A percentile compares a stretch with the other conserved stretches of the same genome.
phyloP scores from a whole-genome alignment of 495 filamentous ascomycete species.

The Podospora pseudopauciseta region DNA sequence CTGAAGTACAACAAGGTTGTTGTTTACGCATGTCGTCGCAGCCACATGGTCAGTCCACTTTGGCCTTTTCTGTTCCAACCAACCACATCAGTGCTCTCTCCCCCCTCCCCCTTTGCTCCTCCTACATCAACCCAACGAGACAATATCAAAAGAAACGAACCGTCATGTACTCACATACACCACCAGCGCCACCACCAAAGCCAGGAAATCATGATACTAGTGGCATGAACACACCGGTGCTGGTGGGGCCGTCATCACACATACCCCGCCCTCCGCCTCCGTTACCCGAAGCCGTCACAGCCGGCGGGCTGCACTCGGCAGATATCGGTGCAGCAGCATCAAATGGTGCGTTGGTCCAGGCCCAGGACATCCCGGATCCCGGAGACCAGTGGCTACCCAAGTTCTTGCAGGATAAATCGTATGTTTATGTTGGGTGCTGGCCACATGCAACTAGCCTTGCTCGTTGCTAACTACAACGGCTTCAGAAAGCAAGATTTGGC shows the following conservation, averaged over 20 bases:
- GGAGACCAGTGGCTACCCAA: constrained; percentile 65
- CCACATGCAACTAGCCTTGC: no score
- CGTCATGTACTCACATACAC: constrained; percentile 46
- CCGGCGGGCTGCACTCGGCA: constrained; percentile 21
- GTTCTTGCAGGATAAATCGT: constrained; percentile 73
- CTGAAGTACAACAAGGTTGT: no score
- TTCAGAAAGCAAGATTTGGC: constrained; percentile 59
- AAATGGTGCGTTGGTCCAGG: not conserved
- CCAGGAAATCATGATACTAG: constrained; percentile 63
- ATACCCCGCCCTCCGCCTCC: constrained; percentile 43
- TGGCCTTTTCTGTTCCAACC: no score
- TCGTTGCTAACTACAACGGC: not conserved
- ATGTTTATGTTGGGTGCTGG: constrained; percentile 24
- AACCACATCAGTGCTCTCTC: no score
- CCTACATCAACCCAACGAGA: not conserved
- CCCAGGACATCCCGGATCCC: constrained; percentile 40
- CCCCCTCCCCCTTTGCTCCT: no score
- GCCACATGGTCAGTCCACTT: no score
- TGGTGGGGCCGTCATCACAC: constrained; percentile 21
- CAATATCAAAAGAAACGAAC: not conserved
- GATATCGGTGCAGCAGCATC: constrained; percentile 10
- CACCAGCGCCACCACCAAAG: constrained; percentile 70
- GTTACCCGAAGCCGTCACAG: constrained; percentile 33
- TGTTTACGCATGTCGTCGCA: no score
- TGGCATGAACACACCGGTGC: constrained; percentile 58